Conservation (phyloP, 1,284 basidiomycete species). For the Pseudozyma tsukubaensis region DNA sequence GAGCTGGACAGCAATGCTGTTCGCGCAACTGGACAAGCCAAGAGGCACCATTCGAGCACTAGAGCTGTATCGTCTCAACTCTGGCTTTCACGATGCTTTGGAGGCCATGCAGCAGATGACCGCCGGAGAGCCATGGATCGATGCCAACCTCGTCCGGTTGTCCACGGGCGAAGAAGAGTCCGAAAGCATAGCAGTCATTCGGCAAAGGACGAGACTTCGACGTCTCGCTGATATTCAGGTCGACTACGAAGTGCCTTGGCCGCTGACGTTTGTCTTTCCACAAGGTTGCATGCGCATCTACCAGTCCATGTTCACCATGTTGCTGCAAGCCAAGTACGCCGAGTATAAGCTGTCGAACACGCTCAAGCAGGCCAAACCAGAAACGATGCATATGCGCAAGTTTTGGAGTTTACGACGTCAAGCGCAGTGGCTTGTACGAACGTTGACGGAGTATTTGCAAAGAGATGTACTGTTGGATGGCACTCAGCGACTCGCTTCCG, state of each 20-base stretch:
- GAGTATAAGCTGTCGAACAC: constrained; percentile 30
- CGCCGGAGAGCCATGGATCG: constrained; percentile 29
- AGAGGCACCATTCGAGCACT: constrained; percentile 20
- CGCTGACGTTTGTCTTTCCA: constrained; percentile 35
- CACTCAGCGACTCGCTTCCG: constrained; percentile 12
- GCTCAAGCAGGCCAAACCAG: constrained; percentile 32
- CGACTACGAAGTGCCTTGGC: constrained; percentile 51
- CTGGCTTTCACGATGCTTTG: constrained; percentile 33
- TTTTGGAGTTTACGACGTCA: constrained; percentile 43
- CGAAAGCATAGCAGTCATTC: constrained; percentile 15
- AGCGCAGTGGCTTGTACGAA: constrained; percentile 42
- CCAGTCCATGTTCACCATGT: constrained; percentile 32
- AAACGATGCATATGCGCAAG: constrained; percentile 39
- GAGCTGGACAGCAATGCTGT: constrained; percentile 39
- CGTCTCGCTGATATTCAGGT: constrained; percentile 33
- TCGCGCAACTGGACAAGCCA: constrained; percentile 30
- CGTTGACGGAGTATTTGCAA: constrained; percentile 32
- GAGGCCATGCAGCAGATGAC: constrained; percentile 15
- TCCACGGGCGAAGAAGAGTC: constrained; percentile 13
- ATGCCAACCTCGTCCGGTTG: constrained; percentile 35
- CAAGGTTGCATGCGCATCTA: constrained; percentile 29
- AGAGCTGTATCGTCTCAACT: constrained; percentile 30
- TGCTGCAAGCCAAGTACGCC: constrained; percentile 42
- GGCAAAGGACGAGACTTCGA: constrained; percentile 22
- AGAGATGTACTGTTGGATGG: constrained; percentile 26